These are phyloP conservation scores for Aureobasidium pullulans DNA, from an alignment of 2,329 filamentous ascomycete genomes.

Conservation along the genomic window DNA sequence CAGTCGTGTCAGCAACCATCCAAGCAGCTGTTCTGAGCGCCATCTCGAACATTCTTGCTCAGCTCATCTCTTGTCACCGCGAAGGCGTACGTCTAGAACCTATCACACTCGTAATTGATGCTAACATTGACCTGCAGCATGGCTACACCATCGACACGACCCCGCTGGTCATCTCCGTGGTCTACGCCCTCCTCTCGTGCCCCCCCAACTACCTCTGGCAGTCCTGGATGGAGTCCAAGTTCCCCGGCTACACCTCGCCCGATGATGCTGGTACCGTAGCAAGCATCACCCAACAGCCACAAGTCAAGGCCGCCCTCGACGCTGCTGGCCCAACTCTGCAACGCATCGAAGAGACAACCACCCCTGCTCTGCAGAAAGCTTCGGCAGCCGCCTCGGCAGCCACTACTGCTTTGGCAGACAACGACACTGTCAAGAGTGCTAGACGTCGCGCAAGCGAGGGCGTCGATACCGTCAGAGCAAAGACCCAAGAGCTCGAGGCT, in stretches of 20 bases:
- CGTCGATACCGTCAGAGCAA: conserved; percentile 11
- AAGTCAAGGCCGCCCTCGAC: conserved; percentile 25
- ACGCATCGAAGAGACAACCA: conserved; percentile 36
- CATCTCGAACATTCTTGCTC: conserved; percentile 66
- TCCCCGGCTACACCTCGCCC: conserved; percentile 54
- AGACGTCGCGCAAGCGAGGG: conserved; percentile 12
- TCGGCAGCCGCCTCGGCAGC: conserved; percentile 18
- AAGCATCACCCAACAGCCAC: conserved; percentile 17
- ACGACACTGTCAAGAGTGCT: conserved; percentile 5
- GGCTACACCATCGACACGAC: conserved; percentile 57
- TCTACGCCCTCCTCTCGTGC: conserved; percentile 65
- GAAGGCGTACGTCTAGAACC: conserved; percentile 40
- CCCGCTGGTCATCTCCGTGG: conserved; percentile 67
- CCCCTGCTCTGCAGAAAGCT: conserved; percentile 26
- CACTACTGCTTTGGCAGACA: conserved; percentile 10
- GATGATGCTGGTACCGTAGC: conserved; percentile 11
- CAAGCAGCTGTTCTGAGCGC: conserved; percentile 60
- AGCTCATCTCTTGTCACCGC: conserved; percentile 58
- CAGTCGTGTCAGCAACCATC: conserved; percentile 53
- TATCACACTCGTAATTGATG: neutral
- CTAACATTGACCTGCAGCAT: conserved; percentile 35
- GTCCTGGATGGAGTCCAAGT: conserved; percentile 64
- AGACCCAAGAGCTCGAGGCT: conserved; percentile 10
- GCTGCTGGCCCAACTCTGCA: conserved; percentile 6
- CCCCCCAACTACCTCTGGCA: conserved; percentile 88